A percentile compares a stretch with the other conserved stretches of the same genome.
Conservation (phyloP, 2,329 filamentous ascomycete species). For the Apiospora pterosperma region DNA sequence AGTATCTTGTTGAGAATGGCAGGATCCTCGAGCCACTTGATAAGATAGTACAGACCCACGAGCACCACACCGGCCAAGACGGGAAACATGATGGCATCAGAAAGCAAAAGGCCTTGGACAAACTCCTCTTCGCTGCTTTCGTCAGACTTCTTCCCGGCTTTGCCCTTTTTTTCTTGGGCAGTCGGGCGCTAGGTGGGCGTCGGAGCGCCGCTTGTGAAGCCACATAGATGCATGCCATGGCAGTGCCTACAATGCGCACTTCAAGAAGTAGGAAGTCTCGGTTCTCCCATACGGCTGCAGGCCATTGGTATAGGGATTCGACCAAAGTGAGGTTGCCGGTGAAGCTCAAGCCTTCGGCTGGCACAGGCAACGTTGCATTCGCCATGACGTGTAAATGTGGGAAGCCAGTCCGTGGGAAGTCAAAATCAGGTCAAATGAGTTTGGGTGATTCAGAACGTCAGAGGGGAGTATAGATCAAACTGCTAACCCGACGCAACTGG, state of each 20-base stretch:
- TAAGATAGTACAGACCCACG: slow-evolving; percentile 76
- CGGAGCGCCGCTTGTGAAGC: slow-evolving; percentile 83
- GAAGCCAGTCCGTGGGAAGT: not conserved
- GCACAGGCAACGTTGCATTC: slow-evolving; percentile 8
- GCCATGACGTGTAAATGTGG: slow-evolving; percentile 10
- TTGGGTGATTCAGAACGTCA: not conserved
- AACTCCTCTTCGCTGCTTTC: slow-evolving; percentile 50
- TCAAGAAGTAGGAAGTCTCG: slow-evolving; percentile 43
- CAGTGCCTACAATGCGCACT: slow-evolving; percentile 54
- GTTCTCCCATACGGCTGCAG: slow-evolving; percentile 23
- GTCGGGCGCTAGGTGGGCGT: slow-evolving; percentile 74
- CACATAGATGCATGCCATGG: slow-evolving; percentile 79
- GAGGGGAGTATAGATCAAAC: not conserved
- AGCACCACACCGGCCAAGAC: slow-evolving; percentile 71
- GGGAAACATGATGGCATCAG: slow-evolving; percentile 83
- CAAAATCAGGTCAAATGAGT: not conserved
- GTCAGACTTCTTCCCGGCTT: slow-evolving; percentile 29
- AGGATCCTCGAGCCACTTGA: slow-evolving; percentile 84
- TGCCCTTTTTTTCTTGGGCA: slow-evolving; percentile 44
- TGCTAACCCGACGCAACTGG: not conserved
- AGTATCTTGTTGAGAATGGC: slow-evolving; percentile 78
- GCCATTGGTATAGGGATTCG: slow-evolving; percentile 26
- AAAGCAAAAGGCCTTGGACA: slow-evolving; percentile 62
- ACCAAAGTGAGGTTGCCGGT: slow-evolving; percentile 22
- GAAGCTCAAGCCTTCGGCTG: slow-evolving; percentile 21